phyloP scores from a whole-genome alignment of 129 eudicot species.

The Silybum marianum region DNA sequence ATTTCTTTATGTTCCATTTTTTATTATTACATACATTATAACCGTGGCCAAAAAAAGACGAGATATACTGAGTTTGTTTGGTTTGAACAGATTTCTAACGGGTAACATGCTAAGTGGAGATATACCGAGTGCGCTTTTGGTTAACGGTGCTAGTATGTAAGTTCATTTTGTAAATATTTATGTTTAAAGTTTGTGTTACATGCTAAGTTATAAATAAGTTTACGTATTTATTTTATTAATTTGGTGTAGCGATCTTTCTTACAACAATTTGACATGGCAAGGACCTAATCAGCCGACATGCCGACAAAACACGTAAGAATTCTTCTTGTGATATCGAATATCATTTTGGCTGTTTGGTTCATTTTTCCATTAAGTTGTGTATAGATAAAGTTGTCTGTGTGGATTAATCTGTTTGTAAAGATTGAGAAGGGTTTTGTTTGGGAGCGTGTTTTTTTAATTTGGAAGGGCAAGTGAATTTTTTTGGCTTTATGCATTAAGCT shows the following conservation, averaged over 20 bases:
- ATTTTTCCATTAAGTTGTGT: no score
- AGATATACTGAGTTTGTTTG: not conserved
- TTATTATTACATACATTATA: not conserved
- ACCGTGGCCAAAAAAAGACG: not conserved
- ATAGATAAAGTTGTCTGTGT: no score
- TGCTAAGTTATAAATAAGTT: not conserved
- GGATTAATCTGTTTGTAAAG: no score
- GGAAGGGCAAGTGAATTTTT: no score
- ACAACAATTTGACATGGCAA: constrained; percentile 84
- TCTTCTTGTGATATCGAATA: not conserved
- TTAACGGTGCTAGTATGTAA: constrained; percentile 76
- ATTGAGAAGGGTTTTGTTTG: no score
- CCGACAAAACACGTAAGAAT: constrained; percentile 54
- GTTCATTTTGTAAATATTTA: constrained; percentile 24
- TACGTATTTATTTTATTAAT: constrained; percentile 1
- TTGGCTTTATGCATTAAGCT: no score
- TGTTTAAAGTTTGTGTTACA: constrained; percentile 2
- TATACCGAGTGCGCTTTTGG: constrained; percentile 64
- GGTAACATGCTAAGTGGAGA: constrained; percentile 78
- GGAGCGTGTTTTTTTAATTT: no score
- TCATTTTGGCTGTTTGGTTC: not conserved
- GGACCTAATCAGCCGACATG: constrained; percentile 67
- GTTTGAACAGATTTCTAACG: constrained; percentile 60
- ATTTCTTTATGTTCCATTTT: constrained; percentile 13
- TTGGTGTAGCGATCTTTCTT: constrained; percentile 80